Percentiles rank a stretch among this genome's conserved stretches.
Conservation (phyloP, 2,329 filamentous ascomycete genomes). For the Ophiostoma montium region DNA sequence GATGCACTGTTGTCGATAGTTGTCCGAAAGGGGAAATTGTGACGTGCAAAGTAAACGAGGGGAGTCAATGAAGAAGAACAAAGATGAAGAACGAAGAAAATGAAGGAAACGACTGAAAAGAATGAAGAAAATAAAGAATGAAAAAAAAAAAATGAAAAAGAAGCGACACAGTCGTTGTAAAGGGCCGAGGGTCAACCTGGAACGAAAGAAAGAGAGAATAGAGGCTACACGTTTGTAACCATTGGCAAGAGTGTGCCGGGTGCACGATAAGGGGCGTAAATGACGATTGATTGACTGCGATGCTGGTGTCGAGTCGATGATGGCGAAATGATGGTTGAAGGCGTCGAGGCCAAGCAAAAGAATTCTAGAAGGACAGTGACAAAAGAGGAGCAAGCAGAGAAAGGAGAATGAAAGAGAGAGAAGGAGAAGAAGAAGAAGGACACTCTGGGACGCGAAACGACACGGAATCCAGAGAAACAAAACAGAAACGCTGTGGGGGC, state of each 20-base stretch:
- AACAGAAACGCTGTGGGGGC: background rate
- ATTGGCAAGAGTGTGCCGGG: background rate
- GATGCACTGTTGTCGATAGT: background rate
- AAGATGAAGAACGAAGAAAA: background rate
- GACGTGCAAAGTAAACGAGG: background rate
- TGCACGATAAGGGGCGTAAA: no score
- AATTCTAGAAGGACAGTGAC: background rate
- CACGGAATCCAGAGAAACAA: background rate
- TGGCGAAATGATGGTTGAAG: background rate
- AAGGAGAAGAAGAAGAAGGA: background rate
- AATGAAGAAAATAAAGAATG: background rate
- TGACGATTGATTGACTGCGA: background rate
- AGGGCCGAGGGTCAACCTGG: constrained; percentile 12
- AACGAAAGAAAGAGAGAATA: constrained; percentile 6
- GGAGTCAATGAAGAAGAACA: background rate
- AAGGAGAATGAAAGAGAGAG: background rate
- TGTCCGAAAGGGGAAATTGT: background rate
- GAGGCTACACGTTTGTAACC: background rate
- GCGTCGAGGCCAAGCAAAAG: background rate
- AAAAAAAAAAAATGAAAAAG: background rate
- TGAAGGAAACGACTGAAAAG: background rate
- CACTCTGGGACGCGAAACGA: no score
- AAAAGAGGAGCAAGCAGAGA: background rate
- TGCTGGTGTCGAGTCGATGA: no score
- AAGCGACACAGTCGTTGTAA: constrained; percentile 1